Percentiles rank a stretch among this genome's conserved stretches.
Conservation (phyloP, 2,329 filamentous ascomycete species). For the Calonectria ilicicola region DNA sequence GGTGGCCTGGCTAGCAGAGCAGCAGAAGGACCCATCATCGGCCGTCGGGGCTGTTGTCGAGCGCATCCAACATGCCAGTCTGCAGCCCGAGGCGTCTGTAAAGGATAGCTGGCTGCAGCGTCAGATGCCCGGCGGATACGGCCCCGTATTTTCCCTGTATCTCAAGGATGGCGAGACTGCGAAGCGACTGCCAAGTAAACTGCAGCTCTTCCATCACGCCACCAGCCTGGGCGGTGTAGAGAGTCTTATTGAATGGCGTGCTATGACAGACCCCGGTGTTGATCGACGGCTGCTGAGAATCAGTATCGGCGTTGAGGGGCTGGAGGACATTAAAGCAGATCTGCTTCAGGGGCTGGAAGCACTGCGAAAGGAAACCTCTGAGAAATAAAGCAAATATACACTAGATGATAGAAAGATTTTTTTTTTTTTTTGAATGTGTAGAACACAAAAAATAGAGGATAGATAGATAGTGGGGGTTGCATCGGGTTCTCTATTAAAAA, state of each 20-base stretch:
- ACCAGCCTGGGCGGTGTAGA: slow-evolving; percentile 95
- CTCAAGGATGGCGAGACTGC: slow-evolving; percentile 73
- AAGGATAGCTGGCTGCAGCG: slow-evolving; percentile 77
- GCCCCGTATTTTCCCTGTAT: slow-evolving; percentile 85
- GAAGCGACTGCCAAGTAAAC: slow-evolving; percentile 78
- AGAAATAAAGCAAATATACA: background rate
- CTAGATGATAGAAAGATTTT: background rate
- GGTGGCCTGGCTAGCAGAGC: slow-evolving; percentile 76
- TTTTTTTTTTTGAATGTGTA: slow-evolving; percentile 9
- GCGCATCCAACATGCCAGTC: slow-evolving; percentile 79
- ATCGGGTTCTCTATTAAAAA: background rate
- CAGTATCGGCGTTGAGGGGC: slow-evolving; percentile 87
- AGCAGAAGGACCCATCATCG: slow-evolving; percentile 54
- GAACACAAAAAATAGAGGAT: slow-evolving; percentile 3
- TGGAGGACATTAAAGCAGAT: slow-evolving; percentile 86
- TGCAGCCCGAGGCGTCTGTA: slow-evolving; percentile 74
- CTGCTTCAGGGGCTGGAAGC: slow-evolving; percentile 74
- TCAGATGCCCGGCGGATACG: slow-evolving; percentile 94
- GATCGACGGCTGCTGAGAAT: slow-evolving; percentile 81
- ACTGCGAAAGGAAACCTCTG: slow-evolving; percentile 48
- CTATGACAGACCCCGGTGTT: slow-evolving; percentile 83
- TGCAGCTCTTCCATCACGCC: slow-evolving; percentile 91
- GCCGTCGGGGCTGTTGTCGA: slow-evolving; percentile 66
- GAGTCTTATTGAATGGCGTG: slow-evolving; percentile 95
- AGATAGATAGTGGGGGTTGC: background rate